Percentiles rank a stretch among this genome's conserved stretches.
These are phyloP conservation scores for Cercophora newfieldiana DNA, from an alignment of 495 filamentous ascomycete species.

Conservation along the genomic window DNA sequence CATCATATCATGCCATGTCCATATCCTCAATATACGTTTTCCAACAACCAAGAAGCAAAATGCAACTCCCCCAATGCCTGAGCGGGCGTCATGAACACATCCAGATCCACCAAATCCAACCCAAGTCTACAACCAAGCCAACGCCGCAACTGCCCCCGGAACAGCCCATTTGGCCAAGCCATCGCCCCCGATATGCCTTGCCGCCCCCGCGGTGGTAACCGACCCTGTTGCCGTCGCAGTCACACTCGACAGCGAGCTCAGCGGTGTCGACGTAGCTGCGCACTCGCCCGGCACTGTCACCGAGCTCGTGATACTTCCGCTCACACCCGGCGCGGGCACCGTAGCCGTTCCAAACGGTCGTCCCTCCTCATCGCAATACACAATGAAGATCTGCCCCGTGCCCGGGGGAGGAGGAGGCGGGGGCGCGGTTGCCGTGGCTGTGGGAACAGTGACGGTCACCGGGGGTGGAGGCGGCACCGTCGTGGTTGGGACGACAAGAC, in stretches of 20 bases:
- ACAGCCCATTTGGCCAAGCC: too few species aligned
- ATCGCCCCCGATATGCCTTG: too few species aligned
- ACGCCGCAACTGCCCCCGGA: too few species aligned
- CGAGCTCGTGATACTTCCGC: not conserved
- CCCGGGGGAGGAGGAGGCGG: not conserved
- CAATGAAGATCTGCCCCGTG: not conserved
- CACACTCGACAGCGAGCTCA: not conserved
- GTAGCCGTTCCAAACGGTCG: not conserved
- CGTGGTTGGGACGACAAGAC: conserved; percentile 22
- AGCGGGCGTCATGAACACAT: too few species aligned
- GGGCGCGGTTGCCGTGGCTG: not conserved
- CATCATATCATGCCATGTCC: too few species aligned
- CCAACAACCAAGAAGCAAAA: too few species aligned
- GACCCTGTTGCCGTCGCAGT: not conserved
- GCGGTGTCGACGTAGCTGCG: not conserved
- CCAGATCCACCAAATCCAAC: too few species aligned
- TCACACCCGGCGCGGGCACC: not conserved
- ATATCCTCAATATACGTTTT: too few species aligned
- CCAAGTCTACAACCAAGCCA: too few species aligned
- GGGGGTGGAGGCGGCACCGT: not conserved
- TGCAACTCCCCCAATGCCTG: too few species aligned
- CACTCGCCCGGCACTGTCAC: not conserved
- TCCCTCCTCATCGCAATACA: not conserved
- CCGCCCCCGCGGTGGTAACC: too few species aligned
- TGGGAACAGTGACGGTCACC: not conserved